Base-by-base conservation (phyloP, 495 filamentous ascomycete species). In the Aspergillus homomorphus region DNA sequence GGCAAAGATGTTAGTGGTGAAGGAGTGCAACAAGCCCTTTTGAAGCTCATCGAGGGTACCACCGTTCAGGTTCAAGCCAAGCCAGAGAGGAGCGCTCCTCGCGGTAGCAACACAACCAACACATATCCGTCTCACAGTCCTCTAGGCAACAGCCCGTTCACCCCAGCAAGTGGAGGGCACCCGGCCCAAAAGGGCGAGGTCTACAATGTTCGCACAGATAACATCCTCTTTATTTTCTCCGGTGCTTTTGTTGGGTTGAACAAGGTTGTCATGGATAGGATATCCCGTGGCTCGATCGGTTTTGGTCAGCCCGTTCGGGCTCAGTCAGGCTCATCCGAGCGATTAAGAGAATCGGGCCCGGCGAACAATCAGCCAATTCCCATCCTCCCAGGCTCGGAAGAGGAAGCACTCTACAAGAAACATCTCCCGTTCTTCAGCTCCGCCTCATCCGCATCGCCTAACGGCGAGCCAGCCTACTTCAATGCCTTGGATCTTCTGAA, bases 21-120 rank as follows among this genome's bases (percentile, higher is more conserved):
- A 71, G 95, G 94, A 50, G 94, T 98, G 0, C 94, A 98, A 69
- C 95, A 98, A 75, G 92, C 94, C 22, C 81, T 98, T 2, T 70
- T 98, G 18, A 98, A 98, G 74, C 90, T 98, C 24, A 89, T 98
- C 26, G 94, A 98, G 74, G 94, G 94, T 14, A 97, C 94, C 0
- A 97, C 92, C 10, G 77, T 98, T 8, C 92, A 93, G 21, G 70
- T 78, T 2, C 90, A 89, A 62, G 87, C 91, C 16, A 98, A 98
- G 68, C 84, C 89, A 50, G 89, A 95, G 62, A 75, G 71, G 71
- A 87, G 63, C 73, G 78, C 20, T 66, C 80, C 61, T 64, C 79
- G 86, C 15, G 68, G 77, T 28, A 73, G 73, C 8, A 77, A 74
- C 20, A 59, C 73, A 16, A 65, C 75, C 15, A 73, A 71, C 42